Base-by-base conservation (phyloP, 2,329 filamentous ascomycete genomes). In the Phialophora chinensis region DNA sequence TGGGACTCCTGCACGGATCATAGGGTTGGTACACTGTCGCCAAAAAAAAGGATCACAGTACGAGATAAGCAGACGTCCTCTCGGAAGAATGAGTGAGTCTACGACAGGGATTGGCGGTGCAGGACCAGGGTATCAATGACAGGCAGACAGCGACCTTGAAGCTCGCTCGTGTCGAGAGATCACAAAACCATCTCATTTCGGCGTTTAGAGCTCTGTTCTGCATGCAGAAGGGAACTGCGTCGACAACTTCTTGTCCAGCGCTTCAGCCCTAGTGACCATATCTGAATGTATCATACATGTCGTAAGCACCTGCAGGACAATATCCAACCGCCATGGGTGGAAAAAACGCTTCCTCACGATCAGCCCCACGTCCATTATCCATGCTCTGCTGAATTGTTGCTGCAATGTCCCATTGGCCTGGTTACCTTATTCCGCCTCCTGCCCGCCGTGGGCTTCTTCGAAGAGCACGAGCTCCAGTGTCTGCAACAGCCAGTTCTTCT, bases 381-480 rank as follows among this genome's bases (percentile, higher is more conserved):
- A 59, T 31, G 47, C 47, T 44, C 38, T 20, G 44, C 27, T 17
- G 38, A 11, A 50, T 50, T 7, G 25, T 20, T 29, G 42, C 25
- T 20, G 14, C 42, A 23, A 27, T 52, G 14, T 17, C 14, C 23
- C 38, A 17, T 44, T 27, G 4, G 49, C 10, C 6, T 52, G 8
- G 23, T 6, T 1, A 29, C 49, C 38, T 67, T 53, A 66, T 53
- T 62, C 56, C 31, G 55, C 56, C 42, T 63, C 35, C 54, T 63
- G 66, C 31, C 31, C 54, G 62, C 49, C 68, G 52, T 42, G 68
- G 68, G 52, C 68, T 70, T 42, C 66, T 68, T 38, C 68, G 47
- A 10, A 63, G 29, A 27, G 52, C 35, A 27, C 64, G 63, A 38
- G 38, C 47, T 27, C 20, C 54, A 47, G 65, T 11, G 27, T 47